Conservation (phyloP, 306 rosid species). For the Inga laurina region DNA sequence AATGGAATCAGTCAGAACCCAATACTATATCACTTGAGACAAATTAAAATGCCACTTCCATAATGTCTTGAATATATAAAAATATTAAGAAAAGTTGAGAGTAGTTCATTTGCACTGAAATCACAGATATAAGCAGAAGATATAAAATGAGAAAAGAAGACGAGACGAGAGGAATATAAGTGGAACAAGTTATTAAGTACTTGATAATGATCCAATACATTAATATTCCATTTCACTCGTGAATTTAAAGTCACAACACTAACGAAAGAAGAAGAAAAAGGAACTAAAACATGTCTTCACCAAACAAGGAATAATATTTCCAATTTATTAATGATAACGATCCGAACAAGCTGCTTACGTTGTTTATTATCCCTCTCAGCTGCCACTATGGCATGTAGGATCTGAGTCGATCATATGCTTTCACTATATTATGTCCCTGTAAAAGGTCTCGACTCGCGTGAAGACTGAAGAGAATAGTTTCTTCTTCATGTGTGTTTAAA, state of each 20-base stretch:
- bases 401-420: conserved; percentile 37
- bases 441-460: neutral
- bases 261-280: too few relatives aligned
- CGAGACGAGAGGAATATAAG: neutral
- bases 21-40: neutral
- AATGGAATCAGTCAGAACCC: neutral
- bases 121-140: neutral
- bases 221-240: neutral
- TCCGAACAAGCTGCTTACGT: neutral
- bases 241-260: neutral
- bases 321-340: neutral
- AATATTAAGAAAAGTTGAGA: neutral
- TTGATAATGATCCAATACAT: neutral
- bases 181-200: neutral
- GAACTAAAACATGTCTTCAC: neutral
- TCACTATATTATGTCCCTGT: neutral
- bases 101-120: neutral
- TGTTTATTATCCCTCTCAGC: conserved; percentile 28
- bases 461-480: neutral
- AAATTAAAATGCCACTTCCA: neutral
- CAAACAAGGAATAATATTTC: neutral
- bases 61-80: neutral
- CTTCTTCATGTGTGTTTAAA: neutral
- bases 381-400: conserved; percentile 43
- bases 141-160: neutral